These are phyloP conservation scores for Elongisporangium prolatum DNA, from an alignment of 352 stramenopile species.

Conservation along the genomic window DNA sequence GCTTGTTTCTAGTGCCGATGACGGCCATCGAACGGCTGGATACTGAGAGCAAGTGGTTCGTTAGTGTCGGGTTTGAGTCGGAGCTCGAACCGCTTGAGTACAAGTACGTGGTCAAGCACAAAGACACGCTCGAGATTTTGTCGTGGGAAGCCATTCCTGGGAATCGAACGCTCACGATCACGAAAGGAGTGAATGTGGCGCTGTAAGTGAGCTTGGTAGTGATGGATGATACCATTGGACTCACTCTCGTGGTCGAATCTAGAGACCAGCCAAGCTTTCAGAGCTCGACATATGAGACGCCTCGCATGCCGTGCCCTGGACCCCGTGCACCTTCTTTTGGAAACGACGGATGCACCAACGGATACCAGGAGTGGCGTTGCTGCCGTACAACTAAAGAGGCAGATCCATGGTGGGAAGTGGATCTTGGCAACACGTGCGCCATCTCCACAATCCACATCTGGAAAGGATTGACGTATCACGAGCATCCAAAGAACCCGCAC, in stretches of 20 bases:
- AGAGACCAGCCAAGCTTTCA: conserved; percentile 31
- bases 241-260: neutral
- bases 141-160: conserved; percentile 73
- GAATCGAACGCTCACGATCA: conserved; percentile 54
- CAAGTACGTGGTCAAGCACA: conserved; percentile 69
- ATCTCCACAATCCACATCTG: conserved; percentile 54
- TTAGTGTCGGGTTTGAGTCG: conserved; percentile 21
- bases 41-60: conserved; percentile 34
- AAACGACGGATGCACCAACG: conserved; percentile 65
- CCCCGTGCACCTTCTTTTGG: conserved; percentile 36
- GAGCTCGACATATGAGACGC: conserved; percentile 52
- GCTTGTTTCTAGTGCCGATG: conserved; percentile 35
- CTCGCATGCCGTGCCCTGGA: conserved; percentile 31
- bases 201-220: conserved; percentile 27
- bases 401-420: conserved; percentile 72
- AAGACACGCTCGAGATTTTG: conserved; percentile 27
- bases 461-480: conserved; percentile 71
- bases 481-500: conserved; percentile 38
- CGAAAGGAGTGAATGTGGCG: conserved; percentile 38
- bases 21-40: conserved; percentile 18
- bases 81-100: conserved; percentile 49
- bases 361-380: conserved; percentile 65
- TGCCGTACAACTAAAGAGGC: conserved; percentile 49
- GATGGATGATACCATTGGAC: neutral
- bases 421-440: conserved; percentile 28